phyloP scores from a whole-genome alignment of 371 early-diverging fungal species.

The Mucor velutinosus region DNA sequence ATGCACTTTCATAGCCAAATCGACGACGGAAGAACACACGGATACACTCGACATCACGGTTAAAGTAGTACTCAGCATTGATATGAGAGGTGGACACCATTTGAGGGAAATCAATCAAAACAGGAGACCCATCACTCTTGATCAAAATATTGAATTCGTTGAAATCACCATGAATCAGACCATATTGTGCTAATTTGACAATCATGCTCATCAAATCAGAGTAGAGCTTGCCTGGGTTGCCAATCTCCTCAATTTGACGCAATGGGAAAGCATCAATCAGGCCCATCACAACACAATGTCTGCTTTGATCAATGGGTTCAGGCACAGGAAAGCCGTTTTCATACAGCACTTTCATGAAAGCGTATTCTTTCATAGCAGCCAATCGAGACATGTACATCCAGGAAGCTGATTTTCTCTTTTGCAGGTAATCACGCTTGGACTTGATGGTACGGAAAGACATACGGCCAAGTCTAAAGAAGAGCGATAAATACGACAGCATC shows the following conservation, averaged over 20 bases:
- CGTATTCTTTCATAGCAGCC: conserved; percentile 96
- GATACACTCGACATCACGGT: conserved; percentile 99
- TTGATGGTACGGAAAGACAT: conserved; percentile 98
- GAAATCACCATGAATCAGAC: conserved; percentile 99
- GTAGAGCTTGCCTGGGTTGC: conserved; percentile 91
- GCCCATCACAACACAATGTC: conserved; percentile 99
- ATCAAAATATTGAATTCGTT: conserved; percentile 99
- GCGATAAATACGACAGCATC: neutral
- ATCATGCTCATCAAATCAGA: conserved; percentile 93
- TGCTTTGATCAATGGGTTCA: conserved; percentile 87
- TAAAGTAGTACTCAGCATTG: conserved; percentile 96
- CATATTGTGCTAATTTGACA: conserved; percentile 92
- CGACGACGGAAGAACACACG: conserved; percentile 91
- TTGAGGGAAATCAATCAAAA: conserved; percentile 99
- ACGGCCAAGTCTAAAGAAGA: conserved; percentile 84
- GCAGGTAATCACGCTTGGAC: conserved; percentile 95
- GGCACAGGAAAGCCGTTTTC: conserved; percentile 98
- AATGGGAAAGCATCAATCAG: conserved; percentile 95
- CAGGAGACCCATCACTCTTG: conserved; percentile 77
- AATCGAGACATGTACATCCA: conserved; percentile 99
- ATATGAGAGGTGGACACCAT: conserved; percentile 96
- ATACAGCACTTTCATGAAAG: conserved; percentile 93
- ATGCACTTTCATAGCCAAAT: conserved; percentile 85
- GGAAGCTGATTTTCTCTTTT: conserved; percentile 87
- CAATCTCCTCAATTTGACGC: conserved; percentile 85